Evolutionary conservation across 2,329 filamentous ascomycete genomes (phyloP).

Genomic region (Arthrobotrys sinensis): DNA sequence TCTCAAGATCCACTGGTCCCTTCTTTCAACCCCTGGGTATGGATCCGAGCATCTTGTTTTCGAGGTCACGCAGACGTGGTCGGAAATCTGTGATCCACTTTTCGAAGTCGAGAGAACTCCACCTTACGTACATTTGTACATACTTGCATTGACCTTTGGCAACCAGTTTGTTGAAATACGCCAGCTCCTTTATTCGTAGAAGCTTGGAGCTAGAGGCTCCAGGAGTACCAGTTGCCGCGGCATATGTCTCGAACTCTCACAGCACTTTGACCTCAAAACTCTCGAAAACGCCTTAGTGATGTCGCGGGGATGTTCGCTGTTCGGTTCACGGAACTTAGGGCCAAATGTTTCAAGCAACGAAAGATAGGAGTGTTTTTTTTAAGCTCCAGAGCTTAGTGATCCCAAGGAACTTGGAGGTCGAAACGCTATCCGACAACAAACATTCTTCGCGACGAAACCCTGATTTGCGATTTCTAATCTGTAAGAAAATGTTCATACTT

Average conservation of each 20-base stretch:
- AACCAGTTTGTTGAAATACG: neutral
- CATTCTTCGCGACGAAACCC: constrained; percentile 9
- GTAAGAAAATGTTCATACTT: neutral
- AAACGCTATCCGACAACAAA: neutral
- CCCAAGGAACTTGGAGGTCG: neutral
- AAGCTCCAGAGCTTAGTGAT: neutral
- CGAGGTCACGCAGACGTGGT: constrained; percentile 5
- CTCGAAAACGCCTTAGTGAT: neutral
- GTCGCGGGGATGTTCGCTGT: constrained; percentile 6
- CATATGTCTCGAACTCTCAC: constrained; percentile 4
- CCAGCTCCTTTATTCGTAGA: neutral
- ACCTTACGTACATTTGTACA: neutral
- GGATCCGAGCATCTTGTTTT: constrained; percentile 18
- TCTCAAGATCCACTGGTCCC: constrained; percentile 21
- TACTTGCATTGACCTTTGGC: neutral
- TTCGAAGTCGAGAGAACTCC: neutral
- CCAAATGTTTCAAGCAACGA: neutral
- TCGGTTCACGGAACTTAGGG: constrained; percentile 10
- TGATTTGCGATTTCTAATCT: neutral
- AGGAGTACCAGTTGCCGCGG: neutral
- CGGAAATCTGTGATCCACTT: constrained; percentile 15
- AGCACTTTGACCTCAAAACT: constrained; percentile 6
- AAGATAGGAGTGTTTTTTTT: neutral
- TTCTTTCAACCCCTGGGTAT: constrained; percentile 14
- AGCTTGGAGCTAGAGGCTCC: neutral